Conservation (phyloP, 2,329 filamentous ascomycete species). For the Sarocladium strictum region DNA sequence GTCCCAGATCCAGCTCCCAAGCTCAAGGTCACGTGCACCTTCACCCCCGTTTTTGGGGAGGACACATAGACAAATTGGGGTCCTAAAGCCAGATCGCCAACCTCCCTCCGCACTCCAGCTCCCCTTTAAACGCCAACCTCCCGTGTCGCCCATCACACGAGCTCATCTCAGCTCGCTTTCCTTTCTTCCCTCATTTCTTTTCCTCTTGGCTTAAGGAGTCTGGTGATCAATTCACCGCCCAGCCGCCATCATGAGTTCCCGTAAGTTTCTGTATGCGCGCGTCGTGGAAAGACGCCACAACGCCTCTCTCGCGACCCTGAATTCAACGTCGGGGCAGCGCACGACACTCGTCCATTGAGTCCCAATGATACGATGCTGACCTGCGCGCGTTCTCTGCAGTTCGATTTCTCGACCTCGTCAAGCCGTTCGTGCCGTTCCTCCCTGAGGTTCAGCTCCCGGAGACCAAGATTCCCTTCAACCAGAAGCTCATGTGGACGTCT, state of each 20-base stretch:
- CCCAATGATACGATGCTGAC: constrained; percentile 21
- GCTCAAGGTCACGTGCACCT: constrained; percentile 14
- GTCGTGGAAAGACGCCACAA: constrained; percentile 7
- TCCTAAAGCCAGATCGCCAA: constrained; percentile 39
- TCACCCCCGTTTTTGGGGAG: constrained; percentile 29
- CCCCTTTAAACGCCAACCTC: constrained; percentile 24
- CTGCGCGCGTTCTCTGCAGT: constrained; percentile 47
- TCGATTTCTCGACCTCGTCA: constrained; percentile 98
- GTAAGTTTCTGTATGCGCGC: constrained; percentile 34
- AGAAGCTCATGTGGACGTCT: constrained; percentile 93
- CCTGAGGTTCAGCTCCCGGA: constrained; percentile 98
- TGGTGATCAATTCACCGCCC: constrained; percentile 19
- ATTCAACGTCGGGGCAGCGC: constrained; percentile 13
- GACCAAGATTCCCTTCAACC: constrained; percentile 98
- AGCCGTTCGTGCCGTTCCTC: constrained; percentile 98
- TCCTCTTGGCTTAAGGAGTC: constrained; percentile 17
- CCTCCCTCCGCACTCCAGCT: constrained; percentile 25
- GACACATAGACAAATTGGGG: constrained; percentile 38
- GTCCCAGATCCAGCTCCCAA: constrained; percentile 6
- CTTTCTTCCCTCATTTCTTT: constrained; percentile 23
- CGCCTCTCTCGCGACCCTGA: constrained; percentile 15
- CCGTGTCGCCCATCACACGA: constrained; percentile 26
- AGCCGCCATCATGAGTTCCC: constrained; percentile 47
- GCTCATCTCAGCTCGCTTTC: constrained; percentile 31
- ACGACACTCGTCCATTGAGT: constrained; percentile 17